A percentile compares a stretch with the other conserved stretches of the same genome.
Evolutionary conservation across 192 early-diverging fungal species (phyloP).

Genomic region (Coemansia sp.): DNA sequence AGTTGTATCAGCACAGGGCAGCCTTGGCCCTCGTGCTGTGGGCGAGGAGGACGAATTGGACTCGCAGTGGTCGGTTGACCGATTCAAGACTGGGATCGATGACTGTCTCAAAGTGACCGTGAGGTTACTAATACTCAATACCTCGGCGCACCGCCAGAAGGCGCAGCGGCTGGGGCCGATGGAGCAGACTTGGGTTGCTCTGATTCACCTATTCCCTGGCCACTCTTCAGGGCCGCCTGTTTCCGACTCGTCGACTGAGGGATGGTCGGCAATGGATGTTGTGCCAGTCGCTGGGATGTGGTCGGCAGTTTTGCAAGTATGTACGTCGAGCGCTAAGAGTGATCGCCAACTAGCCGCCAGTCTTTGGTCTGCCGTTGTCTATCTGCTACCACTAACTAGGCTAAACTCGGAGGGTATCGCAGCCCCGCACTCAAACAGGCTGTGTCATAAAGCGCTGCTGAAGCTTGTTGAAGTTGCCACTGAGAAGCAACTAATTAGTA

Average conservation of each 20-base stretch:
- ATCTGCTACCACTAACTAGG: conserved; percentile 29
- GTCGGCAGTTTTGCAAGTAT: conserved; percentile 15
- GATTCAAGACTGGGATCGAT: conserved; percentile 31
- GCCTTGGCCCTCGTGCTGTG: conserved; percentile 31
- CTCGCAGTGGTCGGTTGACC: conserved; percentile 8
- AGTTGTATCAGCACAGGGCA: not conserved
- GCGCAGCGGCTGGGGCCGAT: conserved; percentile 6
- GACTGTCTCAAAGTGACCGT: conserved; percentile 22
- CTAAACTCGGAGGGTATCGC: conserved; percentile 50
- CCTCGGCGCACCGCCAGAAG: not conserved
- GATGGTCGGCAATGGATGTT: not conserved
- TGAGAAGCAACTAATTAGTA: conserved; percentile 15
- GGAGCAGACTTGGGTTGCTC: conserved; percentile 28
- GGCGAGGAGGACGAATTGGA: conserved; percentile 36
- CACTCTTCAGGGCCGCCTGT: not conserved
- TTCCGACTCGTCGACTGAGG: not conserved
- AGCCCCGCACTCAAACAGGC: conserved; percentile 22
- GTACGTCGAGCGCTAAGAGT: not conserved
- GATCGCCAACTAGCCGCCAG: not conserved
- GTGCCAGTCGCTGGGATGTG: conserved; percentile 26
- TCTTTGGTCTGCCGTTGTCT: conserved; percentile 35
- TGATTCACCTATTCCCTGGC: conserved; percentile 32
- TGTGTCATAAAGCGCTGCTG: conserved; percentile 17
- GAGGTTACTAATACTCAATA: conserved; percentile 13
- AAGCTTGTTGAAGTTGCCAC: conserved; percentile 27